These are phyloP conservation scores for Vicia villosa DNA, from an alignment of 306 rosid species.

Conservation along the genomic window DNA sequence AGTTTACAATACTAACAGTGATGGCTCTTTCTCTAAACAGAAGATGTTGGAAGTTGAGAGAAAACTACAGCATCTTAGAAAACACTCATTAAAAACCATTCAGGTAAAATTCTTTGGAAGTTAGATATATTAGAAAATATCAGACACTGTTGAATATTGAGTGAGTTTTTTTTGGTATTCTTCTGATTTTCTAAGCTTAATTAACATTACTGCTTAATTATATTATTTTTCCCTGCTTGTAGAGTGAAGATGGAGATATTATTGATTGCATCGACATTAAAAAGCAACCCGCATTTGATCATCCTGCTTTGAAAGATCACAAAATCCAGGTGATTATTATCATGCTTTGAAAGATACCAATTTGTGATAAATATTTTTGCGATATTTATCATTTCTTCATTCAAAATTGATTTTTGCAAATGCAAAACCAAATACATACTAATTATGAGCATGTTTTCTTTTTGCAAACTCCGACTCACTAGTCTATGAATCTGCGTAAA, in stretches of 20 bases:
- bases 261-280: conserved; percentile 58
- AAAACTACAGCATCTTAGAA: conserved; percentile 52
- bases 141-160: background rate
- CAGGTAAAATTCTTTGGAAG: conserved; percentile 38
- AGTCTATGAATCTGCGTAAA: background rate
- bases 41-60: conserved; percentile 51
- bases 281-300: conserved; percentile 69
- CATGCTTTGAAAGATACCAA: too few species aligned
- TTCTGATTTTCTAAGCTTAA: background rate
- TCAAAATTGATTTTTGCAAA: too few species aligned
- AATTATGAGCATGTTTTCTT: background rate
- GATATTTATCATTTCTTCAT: too few species aligned
- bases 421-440: too few species aligned
- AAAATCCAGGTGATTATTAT: conserved; percentile 57
- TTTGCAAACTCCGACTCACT: background rate
- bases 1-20: conserved; percentile 30
- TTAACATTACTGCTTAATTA: too few species aligned
- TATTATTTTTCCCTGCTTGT: conserved; percentile 17
- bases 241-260: conserved; percentile 74
- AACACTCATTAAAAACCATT: conserved; percentile 51
- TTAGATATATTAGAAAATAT: background rate
- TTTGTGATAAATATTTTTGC: too few species aligned
- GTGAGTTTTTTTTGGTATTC: too few species aligned
- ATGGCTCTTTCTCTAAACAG: conserved; percentile 35
- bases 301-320: conserved; percentile 63